A percentile compares a stretch with the other conserved stretches of the same genome.
phyloP scores from a whole-genome alignment of 768 basidiomycete species.

The Russula sp. region DNA sequence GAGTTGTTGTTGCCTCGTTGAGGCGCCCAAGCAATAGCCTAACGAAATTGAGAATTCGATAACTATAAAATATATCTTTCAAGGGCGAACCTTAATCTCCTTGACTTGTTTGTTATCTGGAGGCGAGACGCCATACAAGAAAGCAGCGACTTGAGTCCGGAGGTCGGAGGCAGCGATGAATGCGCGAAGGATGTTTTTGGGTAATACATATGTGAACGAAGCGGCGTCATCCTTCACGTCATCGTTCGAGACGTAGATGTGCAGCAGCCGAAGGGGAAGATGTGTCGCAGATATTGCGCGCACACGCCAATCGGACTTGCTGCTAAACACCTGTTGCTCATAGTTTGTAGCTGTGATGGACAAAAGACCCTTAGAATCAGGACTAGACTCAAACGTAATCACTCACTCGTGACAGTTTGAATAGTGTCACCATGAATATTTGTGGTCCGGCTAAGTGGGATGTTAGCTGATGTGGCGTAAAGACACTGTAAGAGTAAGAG shows the following conservation, averaged over 20 bases:
- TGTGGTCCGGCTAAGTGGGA: conserved; percentile 66
- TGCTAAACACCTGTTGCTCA: conserved; percentile 97
- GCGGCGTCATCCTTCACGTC: conserved; percentile 98
- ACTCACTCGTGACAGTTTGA: conserved; percentile 85
- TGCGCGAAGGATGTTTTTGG: conserved; percentile 92
- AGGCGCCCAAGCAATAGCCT: conserved; percentile 94
- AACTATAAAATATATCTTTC: background rate
- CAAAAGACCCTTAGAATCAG: background rate
- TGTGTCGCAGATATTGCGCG: conserved; percentile 97
- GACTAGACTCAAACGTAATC: background rate
- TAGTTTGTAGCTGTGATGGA: conserved; percentile 73
- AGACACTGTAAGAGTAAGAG: background rate
- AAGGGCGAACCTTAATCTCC: conserved; percentile 70
- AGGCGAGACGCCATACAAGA: conserved; percentile 87
- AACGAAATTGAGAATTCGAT: conserved; percentile 10
- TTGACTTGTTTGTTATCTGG: conserved; percentile 97
- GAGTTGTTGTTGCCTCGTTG: conserved; percentile 94
- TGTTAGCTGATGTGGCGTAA: conserved; percentile 13
- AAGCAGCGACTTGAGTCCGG: conserved; percentile 92
- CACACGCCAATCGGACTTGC: conserved; percentile 99
- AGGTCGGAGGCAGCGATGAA: conserved; percentile 92
- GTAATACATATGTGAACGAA: conserved; percentile 90
- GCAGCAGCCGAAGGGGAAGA: conserved; percentile 89
- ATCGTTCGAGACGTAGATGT: conserved; percentile 98
- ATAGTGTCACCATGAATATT: conserved; percentile 97